Conservation (phyloP, 352 stramenopile genomes). For the Globisporangium splendens region DNA sequence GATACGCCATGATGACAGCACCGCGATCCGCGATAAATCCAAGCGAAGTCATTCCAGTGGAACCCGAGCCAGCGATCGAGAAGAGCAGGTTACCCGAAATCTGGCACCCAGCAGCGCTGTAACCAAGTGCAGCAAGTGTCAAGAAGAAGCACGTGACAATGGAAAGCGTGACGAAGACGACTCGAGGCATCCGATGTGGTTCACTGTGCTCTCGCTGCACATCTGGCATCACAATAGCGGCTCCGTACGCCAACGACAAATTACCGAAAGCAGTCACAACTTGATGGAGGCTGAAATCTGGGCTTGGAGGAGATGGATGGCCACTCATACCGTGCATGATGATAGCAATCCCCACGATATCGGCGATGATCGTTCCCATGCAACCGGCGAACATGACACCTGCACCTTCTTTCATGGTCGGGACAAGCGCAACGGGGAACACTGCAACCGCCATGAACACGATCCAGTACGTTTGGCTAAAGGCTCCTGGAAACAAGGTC, state of each 20-base stretch:
- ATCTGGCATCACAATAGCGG: constrained; percentile 42
- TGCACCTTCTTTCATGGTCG: constrained; percentile 43
- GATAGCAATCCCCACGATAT: constrained; percentile 30
- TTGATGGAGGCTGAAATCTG: constrained; percentile 37
- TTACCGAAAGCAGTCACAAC: constrained; percentile 44
- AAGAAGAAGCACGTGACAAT: constrained; percentile 43
- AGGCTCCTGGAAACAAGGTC: constrained; percentile 45
- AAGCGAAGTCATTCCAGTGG: constrained; percentile 20
- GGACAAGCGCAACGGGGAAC: constrained; percentile 33
- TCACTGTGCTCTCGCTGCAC: constrained; percentile 46
- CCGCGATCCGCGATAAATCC: constrained; percentile 34
- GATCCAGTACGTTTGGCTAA: constrained; percentile 43
- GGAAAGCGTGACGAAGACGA: constrained; percentile 37
- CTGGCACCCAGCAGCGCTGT: constrained; percentile 34
- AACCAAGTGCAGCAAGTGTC: constrained; percentile 26
- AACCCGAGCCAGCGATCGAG: constrained; percentile 25
- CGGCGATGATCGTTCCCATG: constrained; percentile 42
- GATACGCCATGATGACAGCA: constrained; percentile 32
- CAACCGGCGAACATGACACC: constrained; percentile 30
- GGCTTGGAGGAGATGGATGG: constrained; percentile 25
- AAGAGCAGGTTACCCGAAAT: constrained; percentile 57
- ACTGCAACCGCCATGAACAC: constrained; percentile 37
- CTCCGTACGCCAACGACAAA: constrained; percentile 46
- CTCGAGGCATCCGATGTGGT: constrained; percentile 37
- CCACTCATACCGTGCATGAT: constrained; percentile 28